Base-by-base conservation (phyloP, 345 rosid species). In the Corchorus olitorius region DNA sequence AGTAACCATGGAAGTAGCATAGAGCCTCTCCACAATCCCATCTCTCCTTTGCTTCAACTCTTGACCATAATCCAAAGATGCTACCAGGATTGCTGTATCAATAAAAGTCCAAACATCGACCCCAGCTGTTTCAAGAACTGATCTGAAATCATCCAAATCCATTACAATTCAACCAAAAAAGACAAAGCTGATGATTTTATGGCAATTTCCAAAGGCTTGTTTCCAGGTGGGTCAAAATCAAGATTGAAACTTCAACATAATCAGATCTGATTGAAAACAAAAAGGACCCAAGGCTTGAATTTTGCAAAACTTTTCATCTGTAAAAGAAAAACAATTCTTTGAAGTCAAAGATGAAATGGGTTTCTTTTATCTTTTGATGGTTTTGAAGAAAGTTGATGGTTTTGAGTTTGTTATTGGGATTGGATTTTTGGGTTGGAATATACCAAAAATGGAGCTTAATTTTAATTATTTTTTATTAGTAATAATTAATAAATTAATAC, bases 21-120 rank as follows among this genome's bases (percentile, higher is more conserved):
- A 97, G 22, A 96, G 87, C 74, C 82, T 87, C 89, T 91, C 98
- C 1, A 96, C 96, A 81, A 96, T 93, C 77, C 84, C 84, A 76
- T 93, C 97, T 79, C 99, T 88, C 74, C 90, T 79, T 1, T 73
- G 81, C 86, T 87, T 96, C 82, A 96, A 74, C 75, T 96, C 98
- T 19, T 81, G 75, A 12, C 87, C 87, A 65, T 81, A 80, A 80
- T 93, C 98, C 83, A 86, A 78, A 16, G 97, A 86, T 5, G 97
- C 99, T 61, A 93, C 92, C 52, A 83, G 60, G 72, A 96, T 89
- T 73, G 97, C 98, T 2, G 98, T 87, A 65, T 95, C 98, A 50
- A 95, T 89, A 46, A 95, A 92, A 53, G 91, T 84, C 97, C 97
- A 96, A 34, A 96, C 97, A 76, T 96, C 99, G 20, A 93, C 97